Conservation (phyloP, 129 eudicot species). For the Flaveria linearis region DNA sequence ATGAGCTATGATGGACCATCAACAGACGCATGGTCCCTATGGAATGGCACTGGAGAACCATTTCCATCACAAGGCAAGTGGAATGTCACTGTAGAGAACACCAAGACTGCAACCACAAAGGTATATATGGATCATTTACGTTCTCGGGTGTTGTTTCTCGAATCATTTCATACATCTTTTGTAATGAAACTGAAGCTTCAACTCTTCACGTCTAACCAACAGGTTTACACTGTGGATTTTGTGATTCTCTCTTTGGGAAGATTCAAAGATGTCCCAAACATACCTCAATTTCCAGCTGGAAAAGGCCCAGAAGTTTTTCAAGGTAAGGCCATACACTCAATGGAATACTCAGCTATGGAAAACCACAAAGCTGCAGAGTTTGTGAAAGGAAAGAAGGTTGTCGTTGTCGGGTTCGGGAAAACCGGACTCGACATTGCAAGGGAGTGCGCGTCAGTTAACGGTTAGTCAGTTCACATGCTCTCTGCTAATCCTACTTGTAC, state of each 20-base stretch:
- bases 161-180: background rate
- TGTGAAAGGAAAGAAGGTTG: constrained; percentile 44
- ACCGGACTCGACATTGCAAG: constrained; percentile 54
- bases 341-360: constrained; percentile 48
- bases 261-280: constrained; percentile 55
- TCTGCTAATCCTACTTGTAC: too few relatives aligned
- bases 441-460: constrained; percentile 48
- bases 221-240: constrained; percentile 54
- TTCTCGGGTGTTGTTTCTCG: background rate
- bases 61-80: constrained; percentile 49
- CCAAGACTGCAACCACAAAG: constrained; percentile 25
- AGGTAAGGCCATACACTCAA: constrained; percentile 56
- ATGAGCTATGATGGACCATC: constrained; percentile 42
- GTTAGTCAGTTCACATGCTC: constrained; percentile 13
- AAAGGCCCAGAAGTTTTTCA: constrained; percentile 49
- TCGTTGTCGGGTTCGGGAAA: constrained; percentile 55
- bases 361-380: constrained; percentile 33
- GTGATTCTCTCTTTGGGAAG: constrained; percentile 55
- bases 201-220: background rate
- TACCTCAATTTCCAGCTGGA: constrained; percentile 48
- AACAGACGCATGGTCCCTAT: constrained; percentile 37
- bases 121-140: constrained; percentile 19
- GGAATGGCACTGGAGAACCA: constrained; percentile 48
- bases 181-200: background rate
- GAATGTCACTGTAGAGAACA: constrained; percentile 40